Base-by-base conservation (phyloP, 2,329 filamentous ascomycete genomes). In the Cladophialophora bantiana region DNA sequence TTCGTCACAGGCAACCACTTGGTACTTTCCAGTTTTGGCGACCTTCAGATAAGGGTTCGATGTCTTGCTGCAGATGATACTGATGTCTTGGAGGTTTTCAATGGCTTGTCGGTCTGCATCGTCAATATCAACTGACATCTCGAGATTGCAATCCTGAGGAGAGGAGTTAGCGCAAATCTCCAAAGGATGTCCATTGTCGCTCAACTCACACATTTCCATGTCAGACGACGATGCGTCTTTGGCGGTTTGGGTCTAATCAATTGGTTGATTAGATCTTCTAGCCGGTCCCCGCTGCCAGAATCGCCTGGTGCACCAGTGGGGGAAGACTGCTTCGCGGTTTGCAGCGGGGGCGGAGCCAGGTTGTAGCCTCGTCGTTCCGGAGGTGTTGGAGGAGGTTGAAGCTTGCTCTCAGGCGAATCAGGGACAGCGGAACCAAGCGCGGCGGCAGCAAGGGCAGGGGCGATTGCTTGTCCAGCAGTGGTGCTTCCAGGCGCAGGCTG, bases 181-280 rank as follows among this genome's bases (percentile, higher is more conserved):
- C 12, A 58, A n/a, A 62, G 2, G 13, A 12, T 38, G 12, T 12
- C 35, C 32, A 58, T 36, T 18, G 4, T 12, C n/a, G 45, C 26
- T 34, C 10, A 42, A 72, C 71, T 68, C 65, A 73, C 71, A 55
- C 71, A 73, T 70, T 70, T 71, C 71, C 71, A 73, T 7, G 71
- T 70, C 20, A 73, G 55, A 18, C 71, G 68, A 38, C 71, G 71
- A 53, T 71, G 70, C 34, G 70, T 68, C 55, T 70, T 68, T n/a
- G 71, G 70, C 34, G 68, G 68, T 53, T 73, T 73, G 32, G 71
- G 71, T 38, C 69, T 70, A 52, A 71, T 72, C 65, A 73, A 45
- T 34, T 72, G 71, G 52, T 73, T 72, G 60, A 73, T 72, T 12
- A 73, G 64, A 65, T 73, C 71, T 45, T 73, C 71, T 12, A 73